Evolutionary conservation across 2,329 filamentous ascomycete species (phyloP), one percentile per base, ranked within the genome.

Genomic region (Didymella keratinophila): DNA sequence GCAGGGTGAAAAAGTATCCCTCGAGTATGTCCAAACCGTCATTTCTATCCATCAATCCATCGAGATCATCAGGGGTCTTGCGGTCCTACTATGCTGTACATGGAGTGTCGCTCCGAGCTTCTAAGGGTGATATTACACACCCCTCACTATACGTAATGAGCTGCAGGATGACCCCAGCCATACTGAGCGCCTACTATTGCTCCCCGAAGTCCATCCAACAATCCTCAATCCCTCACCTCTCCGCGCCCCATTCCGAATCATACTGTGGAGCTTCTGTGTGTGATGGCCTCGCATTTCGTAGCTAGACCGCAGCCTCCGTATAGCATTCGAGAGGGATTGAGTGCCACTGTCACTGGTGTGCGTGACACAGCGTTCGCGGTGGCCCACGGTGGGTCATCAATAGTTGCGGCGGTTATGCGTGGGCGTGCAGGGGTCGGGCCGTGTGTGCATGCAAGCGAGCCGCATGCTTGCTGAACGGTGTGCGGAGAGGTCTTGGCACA

Each of bases 391-490:
- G 56, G 56, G 45, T 46, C 45, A 45, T 43, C 50, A 50, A 58
- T 58, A 58, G 46, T 46, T 58, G 50, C 56, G 46, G 56, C 56
- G 56, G 56, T 46, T 58, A 54, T 53, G 56, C 56, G 32, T 51
- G 50, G 41, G 51, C 56, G 56, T 36, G 27, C 56, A 58, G 56
- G 56, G 56, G 41, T 58, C 50, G 51, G 39, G 45, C 50, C 56
- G 50, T 54, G 56, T 54, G 34, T 42, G 56, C 50, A 53, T 50
- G 34, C 41, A 58, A 58, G 56, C 56, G 56, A 58, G 51, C 46
- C 25, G 56, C 56, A 54, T 45, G 41, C 45, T 28, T 30, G 18
- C 28, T 27, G 25, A 52, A 48, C 49, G 55, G 48, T 44, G 43
- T 34, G 54, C 47, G 37, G 39, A 27, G 39, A 21, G 21, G 32